phyloP scores from a whole-genome alignment of 2,329 filamentous ascomycete species.

The Fusarium musae region DNA sequence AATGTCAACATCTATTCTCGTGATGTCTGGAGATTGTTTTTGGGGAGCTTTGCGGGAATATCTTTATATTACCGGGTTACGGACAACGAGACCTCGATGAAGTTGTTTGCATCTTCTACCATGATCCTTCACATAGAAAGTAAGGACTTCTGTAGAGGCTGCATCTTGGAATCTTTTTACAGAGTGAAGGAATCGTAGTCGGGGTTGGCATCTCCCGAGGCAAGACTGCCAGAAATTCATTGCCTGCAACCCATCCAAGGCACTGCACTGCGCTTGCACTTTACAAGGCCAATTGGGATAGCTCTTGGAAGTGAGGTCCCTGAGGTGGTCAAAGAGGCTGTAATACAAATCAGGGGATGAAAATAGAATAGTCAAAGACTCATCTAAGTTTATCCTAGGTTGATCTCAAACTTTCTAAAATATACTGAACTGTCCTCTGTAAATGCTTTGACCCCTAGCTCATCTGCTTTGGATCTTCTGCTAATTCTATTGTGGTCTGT shows the following conservation, averaged over 20 bases:
- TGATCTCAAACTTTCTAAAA: too few relatives aligned
- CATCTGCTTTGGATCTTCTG: too few relatives aligned
- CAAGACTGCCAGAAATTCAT: background rate
- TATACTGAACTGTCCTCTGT: too few relatives aligned
- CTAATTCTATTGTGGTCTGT: too few relatives aligned
- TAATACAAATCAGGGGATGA: too few relatives aligned
- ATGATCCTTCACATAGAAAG: background rate
- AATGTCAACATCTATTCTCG: background rate
- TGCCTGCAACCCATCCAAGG: background rate
- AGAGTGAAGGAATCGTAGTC: background rate
- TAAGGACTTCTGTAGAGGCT: too few relatives aligned
- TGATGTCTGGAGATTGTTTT: too few relatives aligned
- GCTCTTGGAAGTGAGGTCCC: too few relatives aligned
- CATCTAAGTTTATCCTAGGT: too few relatives aligned
- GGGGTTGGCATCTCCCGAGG: background rate
- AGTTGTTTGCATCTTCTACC: rapidly evolving
- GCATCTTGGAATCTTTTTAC: background rate
- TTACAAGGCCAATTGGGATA: background rate
- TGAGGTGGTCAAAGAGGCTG: too few relatives aligned
- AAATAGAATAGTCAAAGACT: too few relatives aligned
- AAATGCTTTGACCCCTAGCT: background rate
- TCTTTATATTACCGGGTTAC: too few relatives aligned
- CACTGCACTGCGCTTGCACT: background rate
- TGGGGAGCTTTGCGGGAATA: rapidly evolving
- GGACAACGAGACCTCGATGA: rapidly evolving